phyloP scores from a whole-genome alignment of 2,329 filamentous ascomycete species.

The Fusarium sp. region DNA sequence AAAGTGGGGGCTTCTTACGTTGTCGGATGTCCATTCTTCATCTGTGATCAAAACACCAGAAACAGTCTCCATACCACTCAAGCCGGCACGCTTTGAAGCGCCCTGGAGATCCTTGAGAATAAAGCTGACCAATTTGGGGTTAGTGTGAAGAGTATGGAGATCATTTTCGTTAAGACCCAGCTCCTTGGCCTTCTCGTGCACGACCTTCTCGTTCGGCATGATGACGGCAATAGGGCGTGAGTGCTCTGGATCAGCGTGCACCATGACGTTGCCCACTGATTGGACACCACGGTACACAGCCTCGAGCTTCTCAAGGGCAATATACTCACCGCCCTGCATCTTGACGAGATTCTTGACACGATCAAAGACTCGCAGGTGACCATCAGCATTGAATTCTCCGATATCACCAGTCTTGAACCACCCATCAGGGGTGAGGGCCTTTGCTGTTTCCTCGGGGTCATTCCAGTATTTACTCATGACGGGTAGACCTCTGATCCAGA shows the following conservation, averaged over 20 bases:
- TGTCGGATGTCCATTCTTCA: slow-evolving; percentile 89
- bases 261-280: slow-evolving; percentile 88
- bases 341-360: slow-evolving; percentile 99
- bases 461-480: slow-evolving; percentile 86
- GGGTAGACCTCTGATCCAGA: slow-evolving; percentile 84
- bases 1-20: slow-evolving; percentile 68
- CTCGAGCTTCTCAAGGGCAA: slow-evolving; percentile 95
- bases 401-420: slow-evolving; percentile 99
- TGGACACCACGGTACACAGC: slow-evolving; percentile 85
- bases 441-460: slow-evolving; percentile 86
- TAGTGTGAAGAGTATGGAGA: slow-evolving; percentile 76
- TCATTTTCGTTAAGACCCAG: slow-evolving; percentile 75
- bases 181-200: slow-evolving; percentile 70
- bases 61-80: slow-evolving; percentile 80
- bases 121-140: slow-evolving; percentile 72
- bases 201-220: slow-evolving; percentile 73
- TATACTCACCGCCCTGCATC: slow-evolving; percentile 95
- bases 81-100: slow-evolving; percentile 74
- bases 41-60: slow-evolving; percentile 82
- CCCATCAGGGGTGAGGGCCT: slow-evolving; percentile 82
- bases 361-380: slow-evolving; percentile 89
- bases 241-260: slow-evolving; percentile 82
- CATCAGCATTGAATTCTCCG: slow-evolving; percentile 85
- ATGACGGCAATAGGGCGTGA: slow-evolving; percentile 87
- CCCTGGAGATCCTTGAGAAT: slow-evolving; percentile 77